Conservation (phyloP, 495 filamentous ascomycete species). For the Hamigera avellanea region DNA sequence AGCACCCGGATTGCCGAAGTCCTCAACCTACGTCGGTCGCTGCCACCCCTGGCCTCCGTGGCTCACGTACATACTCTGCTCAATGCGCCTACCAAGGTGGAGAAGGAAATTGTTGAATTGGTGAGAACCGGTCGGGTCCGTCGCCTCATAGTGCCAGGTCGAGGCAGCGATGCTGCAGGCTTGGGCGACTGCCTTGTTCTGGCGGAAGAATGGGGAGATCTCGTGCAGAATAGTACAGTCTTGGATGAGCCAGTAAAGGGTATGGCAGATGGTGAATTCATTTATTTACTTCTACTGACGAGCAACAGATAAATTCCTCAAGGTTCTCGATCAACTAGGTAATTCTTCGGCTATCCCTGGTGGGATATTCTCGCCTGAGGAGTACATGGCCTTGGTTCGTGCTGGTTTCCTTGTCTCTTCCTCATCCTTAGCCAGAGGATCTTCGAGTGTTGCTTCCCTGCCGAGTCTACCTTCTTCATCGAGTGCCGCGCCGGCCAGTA, state of each 20-base stretch:
- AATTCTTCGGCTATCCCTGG: slow-evolving; percentile 38
- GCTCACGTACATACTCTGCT: slow-evolving; percentile 61
- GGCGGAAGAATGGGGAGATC: slow-evolving; percentile 45
- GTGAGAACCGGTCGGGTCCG: slow-evolving; percentile 46
- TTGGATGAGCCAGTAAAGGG: slow-evolving; percentile 41
- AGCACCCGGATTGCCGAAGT: slow-evolving; percentile 59
- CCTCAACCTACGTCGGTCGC: slow-evolving; percentile 49
- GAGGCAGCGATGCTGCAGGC: slow-evolving; percentile 45
- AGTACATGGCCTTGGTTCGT: slow-evolving; percentile 48
- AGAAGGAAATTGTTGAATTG: slow-evolving; percentile 61
- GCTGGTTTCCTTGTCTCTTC: slow-evolving; percentile 62
- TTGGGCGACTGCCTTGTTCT: slow-evolving; percentile 65
- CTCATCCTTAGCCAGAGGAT: slow-evolving; percentile 29
- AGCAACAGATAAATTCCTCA: slow-evolving; percentile 42
- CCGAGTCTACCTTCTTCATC: slow-evolving; percentile 34
- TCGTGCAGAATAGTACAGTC: slow-evolving; percentile 32
- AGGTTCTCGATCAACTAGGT: slow-evolving; percentile 42
- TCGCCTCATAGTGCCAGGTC: slow-evolving; percentile 53
- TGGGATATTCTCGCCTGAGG: slow-evolving; percentile 34
- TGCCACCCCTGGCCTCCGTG: slow-evolving; percentile 61
- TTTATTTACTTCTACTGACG: slow-evolving; percentile 1
- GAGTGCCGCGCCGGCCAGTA: slow-evolving; percentile 46
- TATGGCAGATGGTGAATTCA: too few species aligned
- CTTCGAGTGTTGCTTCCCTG: slow-evolving; percentile 39
- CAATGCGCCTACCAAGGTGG: slow-evolving; percentile 53